Base-by-base conservation (phyloP, 257 asterid species). In the Leptodermis oblonga region DNA sequence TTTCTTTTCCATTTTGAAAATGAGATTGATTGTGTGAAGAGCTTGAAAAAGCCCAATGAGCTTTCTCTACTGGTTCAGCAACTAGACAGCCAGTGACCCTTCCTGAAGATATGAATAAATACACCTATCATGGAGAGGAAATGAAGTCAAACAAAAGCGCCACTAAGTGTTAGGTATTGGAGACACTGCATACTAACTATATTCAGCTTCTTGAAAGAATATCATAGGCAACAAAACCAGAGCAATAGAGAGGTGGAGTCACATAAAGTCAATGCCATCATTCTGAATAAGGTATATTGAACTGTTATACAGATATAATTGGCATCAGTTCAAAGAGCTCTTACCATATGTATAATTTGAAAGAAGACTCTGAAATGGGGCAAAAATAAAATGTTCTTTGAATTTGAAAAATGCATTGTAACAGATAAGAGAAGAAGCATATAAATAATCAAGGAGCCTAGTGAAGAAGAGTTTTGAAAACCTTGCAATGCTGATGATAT, bases 11-110 rank as follows among this genome's bases (percentile, higher is more conserved):
- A 58, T 74, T 56, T 31, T 43, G 41, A 54, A 22, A 39, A 31
- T 48, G 42, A 5, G 63, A 45, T 71, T 13, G 74, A 53, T 65
- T 69, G 14, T 28, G 74, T 48, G 34, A 48, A 45, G 89, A 65
- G 63, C 80, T 67, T 22, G 90, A 71, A 74, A 82, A 65, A 49
- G 85, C 72, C 76, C 43, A 82, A 77, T 86, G 83, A 7, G 97
- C 95, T 80, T 60, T 78, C 51, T 66, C 56, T 72, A 92, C 85
- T 73, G 87, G 86, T 77, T 90, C 96, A 5, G 85, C 83, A 33
- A 89, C 85, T 30, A 87, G 75, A 65, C 92, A 92, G 48, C 98
- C 95, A 33, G 81, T 78, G 62, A 92, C 58, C 76, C 95, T 82
- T 77, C 84, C 85, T 7, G 91, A 85, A 68, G 86, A 81, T 53